Base-by-base conservation (phyloP, 2,329 filamentous ascomycete species). In the Coniochaeta sp. region DNA sequence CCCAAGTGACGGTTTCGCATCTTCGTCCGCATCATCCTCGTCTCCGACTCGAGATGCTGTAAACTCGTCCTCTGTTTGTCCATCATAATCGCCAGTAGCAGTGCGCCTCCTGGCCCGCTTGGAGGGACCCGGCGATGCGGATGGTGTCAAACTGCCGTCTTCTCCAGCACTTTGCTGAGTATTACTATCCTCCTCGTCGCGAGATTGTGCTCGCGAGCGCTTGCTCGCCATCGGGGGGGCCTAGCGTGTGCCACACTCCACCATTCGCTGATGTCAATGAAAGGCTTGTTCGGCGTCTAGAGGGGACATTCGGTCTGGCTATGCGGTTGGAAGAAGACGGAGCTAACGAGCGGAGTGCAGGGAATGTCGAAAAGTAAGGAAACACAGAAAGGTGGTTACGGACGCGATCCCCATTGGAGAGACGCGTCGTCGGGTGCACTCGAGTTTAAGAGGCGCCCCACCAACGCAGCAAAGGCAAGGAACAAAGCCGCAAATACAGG, bases 141-240 rank as follows among this genome's bases (percentile, higher is more conserved):
- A 24, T 55, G 22, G 26, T 12, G 22, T 16, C 8, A 7, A 31
- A 26, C 16, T 57, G 54, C 11, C 54, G 4, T 38, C 54, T 36
- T 52, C 47, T 17, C 24, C 47, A 14, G 47, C 14, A 6, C 28
- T 57, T 24, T 34, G 34, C 26, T 57, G 54, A 14, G 67, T 62
- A 1, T 59, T 55, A n/a, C 67, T 64, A 12, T 62, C 60, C 16
- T 67, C 65, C 4, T 60, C 62, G 9, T 65, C 62, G 24, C 60
- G 65, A 36, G 52, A 76, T 58, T 63, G 64, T 44, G 61, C 44
- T 55, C 7, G 60, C 40, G 17, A 60, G 19, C 22, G 63, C 61
- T 47, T 66, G 62, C 31, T 28, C 31, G 31, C 31, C 54, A 57
- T 57, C 54, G 54, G 5, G 31, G 31, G 14, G n/a, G 47, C 17